Evolutionary conservation across 192 early-diverging fungal genomes (phyloP), one percentile per base, ranked within the genome.

Genomic region (Gigaspora rosea): DNA sequence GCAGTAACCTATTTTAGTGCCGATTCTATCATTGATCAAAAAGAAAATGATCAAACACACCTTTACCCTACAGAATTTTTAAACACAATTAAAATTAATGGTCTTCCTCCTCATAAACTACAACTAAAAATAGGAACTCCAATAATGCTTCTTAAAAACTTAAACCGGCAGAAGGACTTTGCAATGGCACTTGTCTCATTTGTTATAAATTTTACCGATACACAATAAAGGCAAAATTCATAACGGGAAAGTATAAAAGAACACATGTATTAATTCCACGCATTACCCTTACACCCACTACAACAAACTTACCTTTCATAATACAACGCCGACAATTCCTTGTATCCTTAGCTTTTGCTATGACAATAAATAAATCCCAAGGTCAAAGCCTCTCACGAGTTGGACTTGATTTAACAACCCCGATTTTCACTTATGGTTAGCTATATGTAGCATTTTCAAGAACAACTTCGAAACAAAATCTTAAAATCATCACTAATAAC

Each of bases 331-430:
- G 20, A 4, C 77, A 78, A 48, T 76, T 78, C 36, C 75, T 76
- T 1, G 49, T 82, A 35, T 20, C 47, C 3, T 67, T 59, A 36
- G 78, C 71, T 1, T 79, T 82, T 79, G 78, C 56, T 3, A 78
- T 79, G 71, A 78, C 78, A 27, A 74, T 79, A 16, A 79, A 79
- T 51, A 79, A 79, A 59, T 58, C 78, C 6, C 64, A 79, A 78
- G 75, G 72, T 11, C 47, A 82, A 51, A 79, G 71, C 2, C 10
- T 82, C 4, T 16, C 46, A 1, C 8, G 15, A 18, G 71, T 82
- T 33, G 78, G 75, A 13, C 3, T 82, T 0, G 73, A 77, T 50
- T 57, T 77, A 47, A 4, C n/a, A n/a, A 33, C 35, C 0, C 69
- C 74, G 0, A 65, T 74, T 8, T 82, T 82, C 51, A 27, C 27